Evolutionary conservation across 208 protist genomes (phyloP), one percentile per base, ranked within the genome.

Genomic region (Trypanosoma grayi): DNA sequence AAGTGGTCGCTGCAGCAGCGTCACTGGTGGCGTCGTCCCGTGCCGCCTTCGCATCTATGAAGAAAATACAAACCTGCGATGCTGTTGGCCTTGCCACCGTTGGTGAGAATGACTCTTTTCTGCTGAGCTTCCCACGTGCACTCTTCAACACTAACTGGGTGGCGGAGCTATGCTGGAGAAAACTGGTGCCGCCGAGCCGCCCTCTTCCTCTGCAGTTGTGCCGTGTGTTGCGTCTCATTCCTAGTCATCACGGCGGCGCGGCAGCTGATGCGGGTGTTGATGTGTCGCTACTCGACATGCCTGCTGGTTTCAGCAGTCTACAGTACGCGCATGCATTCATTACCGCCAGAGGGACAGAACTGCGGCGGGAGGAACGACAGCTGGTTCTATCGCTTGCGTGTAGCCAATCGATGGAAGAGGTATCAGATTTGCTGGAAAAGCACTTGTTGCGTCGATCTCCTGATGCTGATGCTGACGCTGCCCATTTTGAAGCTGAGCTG

Each of bases 91-190:
- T n/a, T n/a, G n/a, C n/a, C n/a, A n/a, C n/a, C 10, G 39, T 14
- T 43, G 39, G 20, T 43, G 39, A 14, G 14, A 24, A 39, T 30
- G 18, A 4, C 16, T 34, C 34, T 9, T 37, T 47, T 43, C 0
- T 56, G 20, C 27, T 71, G 47, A 56, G 33, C 18, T 71, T 53
- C 36, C 65, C 45, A 0, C 20, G 34, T 3, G 55, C 65, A 1
- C 41, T 71, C 3, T 71, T 71, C 27, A 64, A 31, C 30, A 64
- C 47, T 2, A 36, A 55, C 13, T 67, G 61, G 61, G 52, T 57
- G 20, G 30, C 6, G 20, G 52, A 60, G 20, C 14, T 67, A 31
- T 53, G 16, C 22, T 8, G 20, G 1, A 28, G 50, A 36, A 36
- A 59, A 51, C 51, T 59, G 24, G n/a, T 10, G 11, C 11, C 7